Evolutionary conservation across 2,329 filamentous ascomycete species (phyloP).

Genomic region (Pestalotiopsis sp.): DNA sequence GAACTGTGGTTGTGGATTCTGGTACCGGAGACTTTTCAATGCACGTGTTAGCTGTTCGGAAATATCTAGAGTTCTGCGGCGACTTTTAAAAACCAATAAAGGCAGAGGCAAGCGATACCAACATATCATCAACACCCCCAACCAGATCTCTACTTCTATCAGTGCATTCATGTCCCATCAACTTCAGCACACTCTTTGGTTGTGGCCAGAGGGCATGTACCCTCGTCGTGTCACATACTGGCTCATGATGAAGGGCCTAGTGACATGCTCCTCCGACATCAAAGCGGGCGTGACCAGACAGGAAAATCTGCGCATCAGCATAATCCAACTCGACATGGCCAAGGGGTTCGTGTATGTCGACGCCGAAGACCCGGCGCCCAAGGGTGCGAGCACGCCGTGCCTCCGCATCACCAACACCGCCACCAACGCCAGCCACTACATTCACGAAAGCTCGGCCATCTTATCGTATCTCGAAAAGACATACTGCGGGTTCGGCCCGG

Average conservation of each 20-base stretch:
- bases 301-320: slow-evolving; percentile 15
- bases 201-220: slow-evolving; percentile 22
- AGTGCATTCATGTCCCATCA: not conserved
- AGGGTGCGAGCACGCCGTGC: slow-evolving; percentile 18
- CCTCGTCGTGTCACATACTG: slow-evolving; percentile 23
- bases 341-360: slow-evolving; percentile 8
- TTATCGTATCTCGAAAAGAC: slow-evolving; percentile 19
- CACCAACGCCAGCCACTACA: slow-evolving; percentile 13
- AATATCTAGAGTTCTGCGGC: no score
- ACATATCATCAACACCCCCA: no score
- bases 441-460: slow-evolving; percentile 22
- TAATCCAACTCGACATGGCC: slow-evolving; percentile 10
- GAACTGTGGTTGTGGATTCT: no score
- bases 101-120: no score
- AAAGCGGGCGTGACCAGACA: slow-evolving; percentile 15
- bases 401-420: slow-evolving; percentile 18
- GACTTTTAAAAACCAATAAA: no score
- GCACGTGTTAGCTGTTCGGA: no score
- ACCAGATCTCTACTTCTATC: no score
- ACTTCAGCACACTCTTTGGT: slow-evolving; percentile 19
- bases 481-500: slow-evolving; percentile 7
- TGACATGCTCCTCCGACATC: slow-evolving; percentile 16
- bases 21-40: no score
- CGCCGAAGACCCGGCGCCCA: slow-evolving; percentile 19
- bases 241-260: slow-evolving; percentile 22